A percentile compares a stretch with the other conserved stretches of the same genome.
Evolutionary conservation across 345 rosid species (phyloP).

Genomic region (Euphorbia lathyris): DNA sequence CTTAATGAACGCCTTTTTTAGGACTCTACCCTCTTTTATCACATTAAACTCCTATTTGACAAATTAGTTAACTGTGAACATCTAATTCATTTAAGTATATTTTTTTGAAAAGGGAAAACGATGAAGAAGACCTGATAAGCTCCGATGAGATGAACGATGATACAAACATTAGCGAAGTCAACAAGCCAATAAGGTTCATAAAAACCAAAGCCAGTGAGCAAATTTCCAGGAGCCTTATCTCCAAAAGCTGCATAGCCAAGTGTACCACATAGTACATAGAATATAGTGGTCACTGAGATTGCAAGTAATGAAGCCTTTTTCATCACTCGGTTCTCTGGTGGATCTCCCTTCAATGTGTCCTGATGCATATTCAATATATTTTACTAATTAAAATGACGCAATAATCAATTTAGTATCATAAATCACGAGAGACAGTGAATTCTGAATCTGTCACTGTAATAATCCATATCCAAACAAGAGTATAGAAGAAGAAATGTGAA

Average conservation of each 20-base stretch:
- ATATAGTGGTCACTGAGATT: constrained; percentile 3
- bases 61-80: too few relatives aligned
- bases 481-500: too few relatives aligned
- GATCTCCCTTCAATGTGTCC: constrained; percentile 13
- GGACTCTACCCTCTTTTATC: too few relatives aligned
- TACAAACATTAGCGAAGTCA: constrained; percentile 10
- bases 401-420: too few relatives aligned
- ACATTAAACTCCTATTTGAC: not conserved
- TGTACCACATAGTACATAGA: constrained; percentile 11
- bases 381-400: too few relatives aligned
- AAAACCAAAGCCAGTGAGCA: constrained; percentile 18
- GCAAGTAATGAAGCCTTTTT: constrained; percentile 11
- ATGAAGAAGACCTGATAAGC: constrained; percentile 15
- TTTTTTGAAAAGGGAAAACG: too few relatives aligned
- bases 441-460: too few relatives aligned
- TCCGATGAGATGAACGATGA: constrained; percentile 13
- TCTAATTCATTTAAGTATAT: too few relatives aligned
- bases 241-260: constrained; percentile 20
- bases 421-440: too few relatives aligned
- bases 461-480: too few relatives aligned
- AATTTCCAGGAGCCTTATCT: constrained; percentile 12
- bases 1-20: too few relatives aligned
- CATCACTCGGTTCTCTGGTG: constrained; percentile 12
- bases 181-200: constrained; percentile 18
- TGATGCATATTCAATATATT: too few relatives aligned